Conservation (phyloP, 352 stramenopile genomes). For the Pythium dissotocum region DNA sequence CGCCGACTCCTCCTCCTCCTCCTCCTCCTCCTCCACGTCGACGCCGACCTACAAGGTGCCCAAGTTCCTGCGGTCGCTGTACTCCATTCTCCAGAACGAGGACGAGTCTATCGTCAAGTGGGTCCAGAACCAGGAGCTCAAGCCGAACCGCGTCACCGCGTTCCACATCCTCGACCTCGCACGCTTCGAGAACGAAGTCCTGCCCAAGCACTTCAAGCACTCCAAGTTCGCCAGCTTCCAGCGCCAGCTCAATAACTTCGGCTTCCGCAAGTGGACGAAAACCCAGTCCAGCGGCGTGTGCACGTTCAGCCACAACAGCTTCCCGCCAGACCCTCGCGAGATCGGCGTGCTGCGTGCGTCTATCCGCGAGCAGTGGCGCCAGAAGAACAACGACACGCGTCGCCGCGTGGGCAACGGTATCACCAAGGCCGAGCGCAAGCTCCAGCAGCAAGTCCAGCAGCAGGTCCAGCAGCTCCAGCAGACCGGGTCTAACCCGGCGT, state of each 20-base stretch:
- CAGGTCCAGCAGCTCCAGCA: constrained; percentile 20
- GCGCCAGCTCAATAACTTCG: constrained; percentile 93
- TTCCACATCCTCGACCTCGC: constrained; percentile 81
- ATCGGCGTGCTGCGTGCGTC: constrained; percentile 40
- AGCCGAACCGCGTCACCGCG: constrained; percentile 59
- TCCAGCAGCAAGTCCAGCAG: constrained; percentile 30
- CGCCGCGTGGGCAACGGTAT: constrained; percentile 52
- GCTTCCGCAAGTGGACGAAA: constrained; percentile 88
- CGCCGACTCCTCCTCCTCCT: background rate
- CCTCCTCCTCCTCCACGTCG: background rate
- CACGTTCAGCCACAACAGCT: constrained; percentile 85
- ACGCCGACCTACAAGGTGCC: constrained; percentile 58
- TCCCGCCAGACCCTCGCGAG: constrained; percentile 56
- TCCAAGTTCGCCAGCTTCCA: constrained; percentile 92
- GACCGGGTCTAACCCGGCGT: background rate
- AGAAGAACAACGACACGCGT: constrained; percentile 51
- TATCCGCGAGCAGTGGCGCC: constrained; percentile 71
- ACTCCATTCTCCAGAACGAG: constrained; percentile 78
- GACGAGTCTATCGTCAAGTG: constrained; percentile 67
- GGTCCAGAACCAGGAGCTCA: constrained; percentile 70
- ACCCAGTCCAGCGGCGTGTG: constrained; percentile 77
- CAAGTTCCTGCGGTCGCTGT: constrained; percentile 83
- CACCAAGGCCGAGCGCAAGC: constrained; percentile 46
- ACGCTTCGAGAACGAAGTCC: constrained; percentile 86
- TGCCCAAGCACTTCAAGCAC: constrained; percentile 95